These are phyloP conservation scores for Tilletia walkeri DNA, from an alignment of 1,284 basidiomycete species.

Conservation along the genomic window DNA sequence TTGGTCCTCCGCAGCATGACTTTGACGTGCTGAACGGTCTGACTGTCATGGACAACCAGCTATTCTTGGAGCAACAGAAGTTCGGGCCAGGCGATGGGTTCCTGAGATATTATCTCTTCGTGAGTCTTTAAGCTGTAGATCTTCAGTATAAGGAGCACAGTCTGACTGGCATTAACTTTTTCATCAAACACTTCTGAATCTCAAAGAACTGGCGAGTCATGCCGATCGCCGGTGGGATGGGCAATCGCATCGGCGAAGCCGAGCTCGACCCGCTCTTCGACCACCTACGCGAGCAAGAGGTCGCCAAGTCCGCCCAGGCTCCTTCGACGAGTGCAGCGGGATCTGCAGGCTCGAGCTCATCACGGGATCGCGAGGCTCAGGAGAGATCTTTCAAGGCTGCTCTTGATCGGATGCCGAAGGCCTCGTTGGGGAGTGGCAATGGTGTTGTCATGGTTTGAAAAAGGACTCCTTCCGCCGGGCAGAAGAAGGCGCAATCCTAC, in stretches of 20 bases:
- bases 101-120: constrained; percentile 81
- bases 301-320: not conserved
- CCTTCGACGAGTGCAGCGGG: not conserved
- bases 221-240: constrained; percentile 52
- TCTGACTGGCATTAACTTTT: not conserved
- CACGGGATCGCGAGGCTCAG: constrained; percentile 23
- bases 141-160: not conserved
- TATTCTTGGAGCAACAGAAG: constrained; percentile 74
- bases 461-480: too few relatives aligned
- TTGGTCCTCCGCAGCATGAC: constrained; percentile 60
- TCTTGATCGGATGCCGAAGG: constrained; percentile 6
- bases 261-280: constrained; percentile 44
- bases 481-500: too few relatives aligned
- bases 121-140: not conserved
- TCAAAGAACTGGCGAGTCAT: constrained; percentile 45
- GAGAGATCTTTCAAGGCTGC: constrained; percentile 29
- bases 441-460: constrained; percentile 51
- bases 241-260: constrained; percentile 40
- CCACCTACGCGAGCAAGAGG: constrained; percentile 13
- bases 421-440: constrained; percentile 38
- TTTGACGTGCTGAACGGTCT: constrained; percentile 97
- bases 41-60: constrained; percentile 88
- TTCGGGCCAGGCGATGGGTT: constrained; percentile 87
- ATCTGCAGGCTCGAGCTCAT: constrained; percentile 12
- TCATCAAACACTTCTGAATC: not conserved